Conservation (phyloP, 1,284 basidiomycete genomes). For the Pseudozyma hubeiensis region DNA sequence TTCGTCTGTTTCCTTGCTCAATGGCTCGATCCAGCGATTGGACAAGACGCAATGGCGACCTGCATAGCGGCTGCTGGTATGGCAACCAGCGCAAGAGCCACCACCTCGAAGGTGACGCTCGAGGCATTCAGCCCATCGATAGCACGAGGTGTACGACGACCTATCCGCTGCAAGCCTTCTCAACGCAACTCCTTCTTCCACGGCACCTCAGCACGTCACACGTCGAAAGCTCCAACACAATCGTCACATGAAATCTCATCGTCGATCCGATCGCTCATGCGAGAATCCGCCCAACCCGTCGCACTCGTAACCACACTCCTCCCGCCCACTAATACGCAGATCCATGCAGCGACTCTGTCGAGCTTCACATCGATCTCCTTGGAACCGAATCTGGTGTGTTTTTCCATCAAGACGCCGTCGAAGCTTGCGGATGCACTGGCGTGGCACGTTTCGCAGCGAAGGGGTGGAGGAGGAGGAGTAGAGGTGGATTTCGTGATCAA, state of each 20-base stretch:
- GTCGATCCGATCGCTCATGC: constrained; percentile 36
- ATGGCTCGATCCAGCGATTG: too few species aligned
- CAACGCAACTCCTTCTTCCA: not conserved
- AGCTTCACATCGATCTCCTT: constrained; percentile 38
- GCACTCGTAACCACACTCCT: constrained; percentile 40
- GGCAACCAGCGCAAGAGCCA: constrained; percentile 14
- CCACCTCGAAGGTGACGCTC: constrained; percentile 30
- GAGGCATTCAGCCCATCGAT: constrained; percentile 4
- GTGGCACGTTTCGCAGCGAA: not conserved
- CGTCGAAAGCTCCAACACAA: not conserved
- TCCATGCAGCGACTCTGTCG: constrained; percentile 46
- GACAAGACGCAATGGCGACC: too few species aligned
- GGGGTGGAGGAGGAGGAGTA: not conserved
- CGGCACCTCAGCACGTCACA: not conserved
- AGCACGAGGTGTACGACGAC: not conserved
- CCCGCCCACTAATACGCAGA: constrained; percentile 1
- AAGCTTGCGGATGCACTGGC: constrained; percentile 26
- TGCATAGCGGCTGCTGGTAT: not conserved
- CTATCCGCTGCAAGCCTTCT: not conserved
- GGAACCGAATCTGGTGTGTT: constrained; percentile 34
- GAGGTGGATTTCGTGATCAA: constrained; percentile 28
- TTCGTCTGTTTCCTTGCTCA: too few species aligned
- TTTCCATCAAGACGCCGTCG: constrained; percentile 37
- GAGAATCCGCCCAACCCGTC: constrained; percentile 39
- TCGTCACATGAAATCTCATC: not conserved